These are phyloP conservation scores for Pythium dissimile DNA, from an alignment of 352 stramenopile genomes.

Conservation along the genomic window DNA sequence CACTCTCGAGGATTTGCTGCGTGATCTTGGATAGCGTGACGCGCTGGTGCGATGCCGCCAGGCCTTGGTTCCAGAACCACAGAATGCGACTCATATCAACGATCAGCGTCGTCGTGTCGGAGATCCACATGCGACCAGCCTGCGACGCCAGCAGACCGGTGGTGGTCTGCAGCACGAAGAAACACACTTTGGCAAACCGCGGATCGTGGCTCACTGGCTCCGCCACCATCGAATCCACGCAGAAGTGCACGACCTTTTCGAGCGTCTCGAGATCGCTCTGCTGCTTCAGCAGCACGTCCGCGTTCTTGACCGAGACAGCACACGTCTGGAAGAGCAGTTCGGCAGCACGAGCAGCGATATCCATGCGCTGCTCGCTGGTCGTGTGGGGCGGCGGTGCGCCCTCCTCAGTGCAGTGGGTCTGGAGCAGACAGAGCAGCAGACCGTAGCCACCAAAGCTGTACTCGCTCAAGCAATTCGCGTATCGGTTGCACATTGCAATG, in stretches of 20 bases:
- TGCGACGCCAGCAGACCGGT: slow-evolving; percentile 57
- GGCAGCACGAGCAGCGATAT: slow-evolving; percentile 59
- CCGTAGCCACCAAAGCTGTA: slow-evolving; percentile 74
- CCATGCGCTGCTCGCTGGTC: slow-evolving; percentile 35
- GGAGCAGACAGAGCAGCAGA: slow-evolving; percentile 55
- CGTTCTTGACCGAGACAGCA: slow-evolving; percentile 53
- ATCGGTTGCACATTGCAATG: slow-evolving; percentile 64
- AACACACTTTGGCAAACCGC: slow-evolving; percentile 46
- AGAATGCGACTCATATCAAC: slow-evolving; percentile 69
- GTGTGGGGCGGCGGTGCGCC: slow-evolving; percentile 37
- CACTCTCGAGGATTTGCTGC: slow-evolving; percentile 78
- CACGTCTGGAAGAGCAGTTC: slow-evolving; percentile 72
- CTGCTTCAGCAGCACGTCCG: slow-evolving; percentile 52
- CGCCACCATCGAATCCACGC: slow-evolving; percentile 50
- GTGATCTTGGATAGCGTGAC: slow-evolving; percentile 62
- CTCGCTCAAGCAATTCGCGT: slow-evolving; percentile 38
- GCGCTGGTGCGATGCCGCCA: slow-evolving; percentile 21
- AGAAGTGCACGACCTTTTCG: slow-evolving; percentile 70
- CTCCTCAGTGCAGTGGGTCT: slow-evolving; percentile 54
- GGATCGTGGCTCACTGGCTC: slow-evolving; percentile 28
- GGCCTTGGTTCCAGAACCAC: slow-evolving; percentile 66
- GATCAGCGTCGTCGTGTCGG: slow-evolving; percentile 51
- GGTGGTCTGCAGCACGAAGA: slow-evolving; percentile 69
- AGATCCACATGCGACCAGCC: slow-evolving; percentile 58
- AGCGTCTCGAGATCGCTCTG: slow-evolving; percentile 40